Base-by-base conservation (phyloP, 2,329 filamentous ascomycete genomes). In the Phialophora macrospora region DNA sequence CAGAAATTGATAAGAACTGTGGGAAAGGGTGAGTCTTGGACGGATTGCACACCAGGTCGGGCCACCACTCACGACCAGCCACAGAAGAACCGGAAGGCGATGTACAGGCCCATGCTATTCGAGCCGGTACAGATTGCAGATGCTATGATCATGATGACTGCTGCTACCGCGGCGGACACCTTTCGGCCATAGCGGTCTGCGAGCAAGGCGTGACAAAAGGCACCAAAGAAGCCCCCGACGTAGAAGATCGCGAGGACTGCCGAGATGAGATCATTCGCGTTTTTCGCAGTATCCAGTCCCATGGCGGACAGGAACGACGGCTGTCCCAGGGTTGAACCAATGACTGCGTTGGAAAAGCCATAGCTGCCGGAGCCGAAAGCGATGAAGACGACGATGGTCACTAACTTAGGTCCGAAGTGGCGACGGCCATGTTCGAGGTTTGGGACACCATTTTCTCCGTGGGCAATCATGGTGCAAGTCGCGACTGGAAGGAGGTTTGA, bases 281-380 rank as follows among this genome's bases (percentile, higher is more conserved):
- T 59, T 7, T 30, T 22, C 1, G 24, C 24, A 32, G 26, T 52
- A n/a, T 57, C 54, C 20, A 66, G 34, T 22, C 34, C 34, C 59
- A 66, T 62, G 26, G 38, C 78, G 2, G 69, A 72, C 70, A 80
- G 80, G 73, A 82, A 82, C 28, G 74, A 77, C 2, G 80, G 79
- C 64, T 82, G 80, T 2, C 80, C 64, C 14, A 67, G 51, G 6
- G 52, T 65, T 11, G 60, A 60, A n/a, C 59, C 66, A 14, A 66
- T 68, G 26, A 63, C 58, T 3, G 65, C 41, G 24, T 32, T 52
- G 9, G 62, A 54, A n/a, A 65, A 65, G 24, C 62, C 62, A 52
- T 56, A 64, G 30, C 34, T 34, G 12, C 7, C 17, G 7, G 58
- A 38, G 26, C 58, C 58, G 46, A 61, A 34, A 48, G 17, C 7